These are phyloP conservation scores for Zygosaccharomyces gambellarensis DNA, from an alignment of 805 yeast species.

Conservation along the genomic window DNA sequence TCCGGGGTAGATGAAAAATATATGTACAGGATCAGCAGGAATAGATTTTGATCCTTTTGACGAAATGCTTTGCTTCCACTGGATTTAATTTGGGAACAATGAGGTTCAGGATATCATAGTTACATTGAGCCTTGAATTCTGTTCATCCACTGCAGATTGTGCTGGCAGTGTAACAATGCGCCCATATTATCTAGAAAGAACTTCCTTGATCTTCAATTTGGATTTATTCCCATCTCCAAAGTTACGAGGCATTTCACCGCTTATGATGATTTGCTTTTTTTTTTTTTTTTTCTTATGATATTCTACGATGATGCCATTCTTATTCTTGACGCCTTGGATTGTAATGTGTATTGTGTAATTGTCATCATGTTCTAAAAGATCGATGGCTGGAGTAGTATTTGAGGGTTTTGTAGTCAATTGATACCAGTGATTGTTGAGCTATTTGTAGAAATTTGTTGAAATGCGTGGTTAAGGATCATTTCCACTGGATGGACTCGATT, in stretches of 20 bases:
- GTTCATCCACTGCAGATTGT: background rate
- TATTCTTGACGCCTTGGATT: no score
- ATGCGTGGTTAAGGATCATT: no score
- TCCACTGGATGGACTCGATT: no score
- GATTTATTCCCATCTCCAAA: background rate
- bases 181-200: background rate
- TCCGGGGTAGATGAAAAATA: background rate
- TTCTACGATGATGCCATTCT: background rate
- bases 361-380: no score
- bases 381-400: no score
- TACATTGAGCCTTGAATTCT: background rate
- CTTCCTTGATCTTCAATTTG: background rate
- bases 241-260: background rate
- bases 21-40: background rate
- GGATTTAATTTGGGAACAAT: background rate
- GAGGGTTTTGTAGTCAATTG: no score
- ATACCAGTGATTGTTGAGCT: no score
- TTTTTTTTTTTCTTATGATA: background rate
- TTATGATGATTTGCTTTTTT: background rate
- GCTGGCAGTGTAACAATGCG: background rate
- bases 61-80: background rate
- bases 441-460: no score
- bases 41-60: background rate
- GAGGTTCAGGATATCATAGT: background rate
- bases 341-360: no score